These are phyloP conservation scores for Mayamaea pseudoterrestris DNA, from an alignment of 108 stramenopile genomes.

Conservation along the genomic window DNA sequence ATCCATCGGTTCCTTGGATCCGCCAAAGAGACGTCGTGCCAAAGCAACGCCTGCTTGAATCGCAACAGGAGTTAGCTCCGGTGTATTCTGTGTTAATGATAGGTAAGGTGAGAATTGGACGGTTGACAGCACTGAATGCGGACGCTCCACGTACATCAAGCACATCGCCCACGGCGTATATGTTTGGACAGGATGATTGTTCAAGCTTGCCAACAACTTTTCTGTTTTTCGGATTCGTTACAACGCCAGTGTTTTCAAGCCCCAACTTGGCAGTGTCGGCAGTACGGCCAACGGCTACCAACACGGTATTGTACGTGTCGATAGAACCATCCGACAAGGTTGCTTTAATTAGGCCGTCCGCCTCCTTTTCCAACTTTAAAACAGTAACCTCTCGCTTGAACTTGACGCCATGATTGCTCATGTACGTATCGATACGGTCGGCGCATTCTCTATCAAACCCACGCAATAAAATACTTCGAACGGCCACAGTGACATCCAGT, in stretches of 20 bases:
- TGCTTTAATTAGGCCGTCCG: conserved; percentile 65
- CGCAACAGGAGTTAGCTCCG: conserved; percentile 97
- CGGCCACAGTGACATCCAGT: conserved; percentile 87
- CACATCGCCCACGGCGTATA: conserved; percentile 98
- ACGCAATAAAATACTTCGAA: conserved; percentile 89
- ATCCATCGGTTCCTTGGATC: conserved; percentile 78
- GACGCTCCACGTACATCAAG: conserved; percentile 67
- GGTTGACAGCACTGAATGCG: background rate
- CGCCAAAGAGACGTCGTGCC: conserved; percentile 87
- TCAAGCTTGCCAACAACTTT: conserved; percentile 77
- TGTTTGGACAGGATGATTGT: conserved; percentile 80
- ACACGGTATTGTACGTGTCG: conserved; percentile 80
- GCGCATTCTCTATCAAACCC: conserved; percentile 96
- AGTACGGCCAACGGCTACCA: conserved; percentile 86
- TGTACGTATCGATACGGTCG: conserved; percentile 72
- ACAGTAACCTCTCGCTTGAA: conserved; percentile 77
- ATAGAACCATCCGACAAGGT: conserved; percentile 71
- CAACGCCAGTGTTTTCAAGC: conserved; percentile 64
- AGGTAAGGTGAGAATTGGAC: background rate
- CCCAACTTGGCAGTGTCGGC: conserved; percentile 86
- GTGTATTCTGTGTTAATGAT: conserved; percentile 42
- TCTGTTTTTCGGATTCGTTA: conserved; percentile 54
- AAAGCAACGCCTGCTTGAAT: conserved; percentile 89
- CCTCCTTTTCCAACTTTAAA: conserved; percentile 64
- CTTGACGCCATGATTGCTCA: conserved; percentile 77